Evolutionary conservation across 768 basidiomycete species (phyloP).

Genomic region (Mycena leptocephala): DNA sequence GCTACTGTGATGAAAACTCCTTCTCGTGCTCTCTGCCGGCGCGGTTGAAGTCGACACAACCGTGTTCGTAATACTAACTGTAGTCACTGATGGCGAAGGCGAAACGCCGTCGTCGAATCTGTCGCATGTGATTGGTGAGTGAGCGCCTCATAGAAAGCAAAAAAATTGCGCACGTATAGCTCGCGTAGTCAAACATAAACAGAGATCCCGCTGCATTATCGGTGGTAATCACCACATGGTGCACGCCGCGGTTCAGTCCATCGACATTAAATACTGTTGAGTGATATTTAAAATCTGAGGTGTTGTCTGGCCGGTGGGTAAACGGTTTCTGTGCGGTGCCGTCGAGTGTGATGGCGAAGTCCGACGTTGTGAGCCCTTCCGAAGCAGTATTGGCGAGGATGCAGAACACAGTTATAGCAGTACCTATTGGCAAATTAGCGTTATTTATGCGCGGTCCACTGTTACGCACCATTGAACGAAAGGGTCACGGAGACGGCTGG

Average conservation of each 20-base stretch:
- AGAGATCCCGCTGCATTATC: slow-evolving; percentile 10
- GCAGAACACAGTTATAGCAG: slow-evolving; percentile 16
- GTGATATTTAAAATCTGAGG: slow-evolving; percentile 3
- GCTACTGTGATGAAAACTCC: no score
- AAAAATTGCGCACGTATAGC: slow-evolving; percentile 9
- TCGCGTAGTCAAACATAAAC: slow-evolving; percentile 25
- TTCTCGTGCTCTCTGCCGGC: no score
- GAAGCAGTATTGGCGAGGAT: slow-evolving; percentile 3
- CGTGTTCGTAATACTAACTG: not conserved
- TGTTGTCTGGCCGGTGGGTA: not conserved
- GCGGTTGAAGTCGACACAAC: not conserved
- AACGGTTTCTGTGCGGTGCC: not conserved
- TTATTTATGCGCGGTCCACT: not conserved
- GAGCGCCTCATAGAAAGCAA: not conserved
- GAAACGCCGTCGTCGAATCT: slow-evolving; percentile 3
- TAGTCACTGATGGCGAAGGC: not conserved
- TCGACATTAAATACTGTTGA: not conserved
- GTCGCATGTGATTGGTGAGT: not conserved
- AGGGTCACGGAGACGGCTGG: slow-evolving; percentile 11
- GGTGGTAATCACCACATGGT: slow-evolving; percentile 16
- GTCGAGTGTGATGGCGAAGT: slow-evolving; percentile 11
- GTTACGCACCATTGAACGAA: slow-evolving; percentile 14
- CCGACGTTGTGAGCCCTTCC: no score
- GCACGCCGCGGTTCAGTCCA: not conserved
- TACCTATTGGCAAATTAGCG: not conserved